Conservation (phyloP, 2,329 filamentous ascomycete genomes). For the Fusarium liriodendri region DNA sequence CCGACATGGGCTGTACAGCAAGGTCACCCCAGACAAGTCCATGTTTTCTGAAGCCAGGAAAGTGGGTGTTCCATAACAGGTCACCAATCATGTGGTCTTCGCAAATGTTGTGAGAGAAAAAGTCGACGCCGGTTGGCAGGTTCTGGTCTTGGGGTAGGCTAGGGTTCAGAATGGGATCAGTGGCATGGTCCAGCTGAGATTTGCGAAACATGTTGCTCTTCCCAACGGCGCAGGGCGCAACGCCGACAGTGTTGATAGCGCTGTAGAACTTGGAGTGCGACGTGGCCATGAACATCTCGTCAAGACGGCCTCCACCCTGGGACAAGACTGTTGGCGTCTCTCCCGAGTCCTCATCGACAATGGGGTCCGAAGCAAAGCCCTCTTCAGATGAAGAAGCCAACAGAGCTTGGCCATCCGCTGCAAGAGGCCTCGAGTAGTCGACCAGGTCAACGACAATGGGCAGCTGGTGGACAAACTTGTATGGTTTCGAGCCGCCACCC, state of each 20-base stretch:
- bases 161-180: conserved; percentile 60
- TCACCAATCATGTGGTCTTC: conserved; percentile 98
- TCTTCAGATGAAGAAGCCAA: conserved; percentile 50
- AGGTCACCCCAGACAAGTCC: conserved; percentile 86
- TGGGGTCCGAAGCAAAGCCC: conserved; percentile 30
- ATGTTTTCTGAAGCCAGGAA: conserved; percentile 80
- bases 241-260: conserved; percentile 91
- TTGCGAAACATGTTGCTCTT: conserved; percentile 99
- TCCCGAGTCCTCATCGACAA: conserved; percentile 26
- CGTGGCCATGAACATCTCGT: conserved; percentile 95
- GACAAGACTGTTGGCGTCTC: conserved; percentile 47
- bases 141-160: conserved; percentile 53
- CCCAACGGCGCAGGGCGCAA: conserved; percentile 94
- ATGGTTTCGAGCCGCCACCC: conserved; percentile 64
- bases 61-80: conserved; percentile 80
- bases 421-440: conserved; percentile 39
- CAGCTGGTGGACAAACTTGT: conserved; percentile 96
- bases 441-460: conserved; percentile 86
- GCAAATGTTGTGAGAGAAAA: conserved; percentile 95
- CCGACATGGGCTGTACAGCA: conserved; percentile 88
- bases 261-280: conserved; percentile 97
- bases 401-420: conserved; percentile 42
- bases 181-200: conserved; percentile 84
- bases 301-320: conserved; percentile 81
- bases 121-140: conserved; percentile 79